Percentiles rank a stretch among this genome's conserved stretches.
Conservation (phyloP, 2,329 filamentous ascomycete species). For the Seiridium unicorne region DNA sequence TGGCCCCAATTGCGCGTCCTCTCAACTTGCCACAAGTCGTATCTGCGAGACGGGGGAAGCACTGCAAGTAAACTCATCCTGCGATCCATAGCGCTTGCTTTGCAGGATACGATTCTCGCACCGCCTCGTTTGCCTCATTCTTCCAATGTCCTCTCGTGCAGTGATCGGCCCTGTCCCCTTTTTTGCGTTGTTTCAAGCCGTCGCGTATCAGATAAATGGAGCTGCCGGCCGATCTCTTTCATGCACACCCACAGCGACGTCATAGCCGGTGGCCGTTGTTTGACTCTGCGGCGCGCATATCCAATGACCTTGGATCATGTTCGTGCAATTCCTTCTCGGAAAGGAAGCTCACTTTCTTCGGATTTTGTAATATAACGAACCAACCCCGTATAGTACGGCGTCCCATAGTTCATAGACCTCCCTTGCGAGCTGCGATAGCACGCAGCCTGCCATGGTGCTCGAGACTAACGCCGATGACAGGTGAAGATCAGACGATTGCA, state of each 20-base stretch:
- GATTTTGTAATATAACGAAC: constrained; percentile 8
- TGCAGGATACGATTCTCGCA: not conserved
- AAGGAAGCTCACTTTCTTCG: not conserved
- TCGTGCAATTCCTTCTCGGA: not conserved
- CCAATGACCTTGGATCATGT: too few species aligned
- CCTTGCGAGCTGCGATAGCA: not conserved
- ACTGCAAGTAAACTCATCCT: too few species aligned
- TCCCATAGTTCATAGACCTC: constrained; percentile 12
- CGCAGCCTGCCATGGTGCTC: constrained; percentile 1
- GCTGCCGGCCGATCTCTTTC: not conserved
- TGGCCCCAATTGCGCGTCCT: not conserved
- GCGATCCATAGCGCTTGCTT: not conserved
- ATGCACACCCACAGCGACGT: constrained; percentile 1
- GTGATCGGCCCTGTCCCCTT: not conserved
- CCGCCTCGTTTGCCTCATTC: constrained; percentile 1
- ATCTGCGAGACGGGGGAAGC: not conserved
- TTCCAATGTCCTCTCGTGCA: not conserved
- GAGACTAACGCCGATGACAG: too few species aligned
- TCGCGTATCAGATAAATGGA: constrained; percentile 7
- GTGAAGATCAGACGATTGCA: too few species aligned
- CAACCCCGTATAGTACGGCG: constrained; percentile 7
- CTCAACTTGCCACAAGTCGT: not conserved
- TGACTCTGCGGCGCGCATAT: too few species aligned
- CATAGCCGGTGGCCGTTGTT: not conserved
- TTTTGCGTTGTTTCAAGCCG: constrained; percentile 1